Evolutionary conservation across 192 early-diverging fungal genomes (phyloP).

Genomic region (Backusella australiensis): DNA sequence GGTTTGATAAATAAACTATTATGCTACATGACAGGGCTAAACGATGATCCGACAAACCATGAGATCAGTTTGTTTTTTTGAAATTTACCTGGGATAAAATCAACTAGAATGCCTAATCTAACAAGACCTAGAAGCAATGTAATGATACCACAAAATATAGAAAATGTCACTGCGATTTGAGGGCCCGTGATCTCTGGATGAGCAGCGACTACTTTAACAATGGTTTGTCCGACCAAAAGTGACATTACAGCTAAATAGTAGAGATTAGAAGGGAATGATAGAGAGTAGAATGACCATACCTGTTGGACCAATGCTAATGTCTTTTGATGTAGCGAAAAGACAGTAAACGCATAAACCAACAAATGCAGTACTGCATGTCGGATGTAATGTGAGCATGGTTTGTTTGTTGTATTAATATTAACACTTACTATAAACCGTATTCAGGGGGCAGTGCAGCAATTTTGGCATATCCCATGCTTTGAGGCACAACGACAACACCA

Average conservation of each 20-base stretch:
- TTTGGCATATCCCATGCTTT: constrained; percentile 73
- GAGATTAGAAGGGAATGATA: not conserved
- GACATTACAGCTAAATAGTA: constrained; percentile 67
- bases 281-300: constrained; percentile 10
- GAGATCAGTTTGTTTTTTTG: not conserved
- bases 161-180: constrained; percentile 59
- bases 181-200: constrained; percentile 34
- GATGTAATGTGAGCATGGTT: not conserved
- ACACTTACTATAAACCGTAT: constrained; percentile 69
- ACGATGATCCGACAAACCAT: constrained; percentile 59
- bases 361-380: constrained; percentile 47
- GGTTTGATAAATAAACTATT: not conserved
- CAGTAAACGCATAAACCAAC: constrained; percentile 54
- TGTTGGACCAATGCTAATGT: constrained; percentile 65
- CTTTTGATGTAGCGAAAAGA: constrained; percentile 79
- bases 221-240: constrained; percentile 66
- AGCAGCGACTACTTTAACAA: constrained; percentile 32
- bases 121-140: constrained; percentile 72
- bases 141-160: constrained; percentile 74
- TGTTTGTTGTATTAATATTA: not conserved
- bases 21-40: constrained; percentile 39
- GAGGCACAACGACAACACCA: constrained; percentile 75
- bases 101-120: constrained; percentile 83
- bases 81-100: constrained; percentile 81
- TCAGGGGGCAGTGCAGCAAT: constrained; percentile 64